Base-by-base conservation (phyloP, 352 stramenopile species). In the Globisporangium splendens region DNA sequence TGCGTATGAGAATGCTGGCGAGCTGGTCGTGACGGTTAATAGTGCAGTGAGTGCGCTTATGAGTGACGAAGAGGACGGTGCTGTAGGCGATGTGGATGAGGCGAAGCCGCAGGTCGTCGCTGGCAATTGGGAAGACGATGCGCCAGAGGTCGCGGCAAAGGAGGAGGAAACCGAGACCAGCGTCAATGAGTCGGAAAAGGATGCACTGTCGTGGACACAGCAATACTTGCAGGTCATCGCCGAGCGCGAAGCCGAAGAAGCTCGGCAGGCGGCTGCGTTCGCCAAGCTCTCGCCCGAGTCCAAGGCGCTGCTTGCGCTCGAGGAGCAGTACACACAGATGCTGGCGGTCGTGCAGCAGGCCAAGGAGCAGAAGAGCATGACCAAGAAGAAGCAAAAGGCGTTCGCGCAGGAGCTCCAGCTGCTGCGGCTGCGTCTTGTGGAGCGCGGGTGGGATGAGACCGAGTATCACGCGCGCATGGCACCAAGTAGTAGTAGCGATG, bases 161-260 rank as follows among this genome's bases (percentile, higher is more conserved):
- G 33, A 65, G 7, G 47, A 65, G n/a, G 31, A 46, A 17, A n/a
- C 39, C 10, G 48, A 20, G 24, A 42, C 5, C 1, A 35, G 62
- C 11, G 15, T 8, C 44, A 35, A 24, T 35, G 59, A 67, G 7
- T 50, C 46, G 15, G 42, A 68, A 20, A 61, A 60, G 2, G 28
- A 35, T n/a, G 79, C 79, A 44, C 66, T 86, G 52, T 80, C 79
- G 33, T 93, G 83, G 83, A 93, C 83, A 17, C 76, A 89, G 64
- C 73, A 77, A 49, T 93, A 93, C 62, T 51, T 93, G 50, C 56
- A 79, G 60, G 70, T 77, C 43, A 79, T 90, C 57, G 78, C 74
- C 8, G 56, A 65, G 28, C 65, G 67, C 20, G 77, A 83, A 47
- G 67, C 79, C 31, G 70, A 88, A 49, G 53, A 76, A 35, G 68